These are phyloP conservation scores for Exophiala sp. DNA, from an alignment of 2,329 filamentous ascomycete genomes.

Conservation along the genomic window DNA sequence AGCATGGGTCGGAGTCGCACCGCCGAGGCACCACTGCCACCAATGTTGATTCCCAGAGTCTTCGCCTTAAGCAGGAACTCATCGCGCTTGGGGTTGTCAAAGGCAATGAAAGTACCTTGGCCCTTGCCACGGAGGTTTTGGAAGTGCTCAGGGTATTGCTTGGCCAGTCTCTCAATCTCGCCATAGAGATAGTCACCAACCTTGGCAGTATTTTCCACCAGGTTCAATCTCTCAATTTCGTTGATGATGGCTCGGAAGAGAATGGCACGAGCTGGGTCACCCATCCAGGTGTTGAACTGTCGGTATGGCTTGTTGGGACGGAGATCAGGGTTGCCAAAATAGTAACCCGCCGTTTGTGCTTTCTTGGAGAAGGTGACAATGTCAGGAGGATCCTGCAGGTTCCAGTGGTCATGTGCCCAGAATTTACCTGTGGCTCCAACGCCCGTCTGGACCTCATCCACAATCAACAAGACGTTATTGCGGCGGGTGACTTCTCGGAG, in stretches of 20 bases:
- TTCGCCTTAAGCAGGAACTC: conserved; percentile 74
- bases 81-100: conserved; percentile 75
- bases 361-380: conserved; percentile 97
- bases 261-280: conserved; percentile 76
- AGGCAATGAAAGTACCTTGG: conserved; percentile 87
- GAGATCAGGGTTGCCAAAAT: conserved; percentile 73
- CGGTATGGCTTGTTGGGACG: conserved; percentile 89
- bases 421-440: conserved; percentile 89
- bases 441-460: conserved; percentile 91
- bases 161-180: conserved; percentile 61
- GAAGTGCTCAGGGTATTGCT: conserved; percentile 70
- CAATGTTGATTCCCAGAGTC: conserved; percentile 76
- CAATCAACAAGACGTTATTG: conserved; percentile 62
- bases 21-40: conserved; percentile 68
- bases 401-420: conserved; percentile 97
- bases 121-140: conserved; percentile 79
- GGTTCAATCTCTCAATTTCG: conserved; percentile 67
- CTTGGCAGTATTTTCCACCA: conserved; percentile 72
- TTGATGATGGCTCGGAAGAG: conserved; percentile 81
- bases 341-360: conserved; percentile 89
- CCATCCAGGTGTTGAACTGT: conserved; percentile 98
- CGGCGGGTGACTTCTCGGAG: conserved; percentile 72
- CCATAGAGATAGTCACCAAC: conserved; percentile 73
- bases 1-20: conserved; percentile 84
- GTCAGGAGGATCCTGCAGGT: conserved; percentile 70